Evolutionary conservation across 208 protist genomes (phyloP), one percentile per base, ranked within the genome.

Genomic region (Crithidia mellificae): DNA sequence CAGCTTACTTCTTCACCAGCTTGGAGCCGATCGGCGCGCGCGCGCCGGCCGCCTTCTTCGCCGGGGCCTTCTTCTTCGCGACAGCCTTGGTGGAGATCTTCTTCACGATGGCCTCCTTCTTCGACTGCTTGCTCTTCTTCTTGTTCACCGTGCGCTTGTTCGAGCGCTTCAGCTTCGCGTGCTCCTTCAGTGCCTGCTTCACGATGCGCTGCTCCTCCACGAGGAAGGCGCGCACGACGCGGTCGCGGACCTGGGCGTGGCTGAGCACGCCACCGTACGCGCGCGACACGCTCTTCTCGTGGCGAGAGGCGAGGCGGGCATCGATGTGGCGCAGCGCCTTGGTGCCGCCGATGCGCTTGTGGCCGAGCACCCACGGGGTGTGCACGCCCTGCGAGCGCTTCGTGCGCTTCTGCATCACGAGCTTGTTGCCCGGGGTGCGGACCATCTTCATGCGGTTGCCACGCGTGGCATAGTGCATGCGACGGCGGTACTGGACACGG

Each of bases 141-240:
- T 87, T 91, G 81, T 82, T 80, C 64, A 62, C 67, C 49, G 76
- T 77, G 69, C 88, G 88, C 76, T 87, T 87, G 76, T 80, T 87
- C 47, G 77, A 73, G 62, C 59, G 73, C 78, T 87, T 83, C 80
- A 74, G 65, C 81, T 89, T 89, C 54, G 75, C 76, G 76, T 90
- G 81, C 47, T 87, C 85, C 64, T 78, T 81, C 49, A 94, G 83
- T 39, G 84, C 88, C 44, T 87, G 72, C 97, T 99, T 99, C 55
- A 99, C 97, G 73, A 99, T 97, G 89, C 98, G 99, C 88, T 99
- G 97, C 90, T 99, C 98, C 93, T 99, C 98, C 50, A 99, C 91
- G 63, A 99, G 95, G 96, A 99, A 99, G 57, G 98, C 98, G 73
- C 98, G 96, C 47, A 99, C 83, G 76, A 99, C 93, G 77, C 97